These are phyloP conservation scores for Fusarium annulatum DNA, from an alignment of 2,329 filamentous ascomycete species.

Conservation along the genomic window DNA sequence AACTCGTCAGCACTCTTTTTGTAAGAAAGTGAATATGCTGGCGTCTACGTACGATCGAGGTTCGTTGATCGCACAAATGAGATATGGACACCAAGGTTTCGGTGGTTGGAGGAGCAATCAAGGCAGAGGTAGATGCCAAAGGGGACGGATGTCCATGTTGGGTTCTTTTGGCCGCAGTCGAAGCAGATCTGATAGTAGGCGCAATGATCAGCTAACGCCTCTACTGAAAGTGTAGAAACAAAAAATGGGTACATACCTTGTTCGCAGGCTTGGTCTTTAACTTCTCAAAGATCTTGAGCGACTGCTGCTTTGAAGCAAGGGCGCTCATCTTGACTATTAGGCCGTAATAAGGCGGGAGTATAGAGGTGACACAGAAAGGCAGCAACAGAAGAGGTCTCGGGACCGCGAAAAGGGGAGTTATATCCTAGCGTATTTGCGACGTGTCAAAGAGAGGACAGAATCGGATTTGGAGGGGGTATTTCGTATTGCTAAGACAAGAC, in stretches of 20 bases:
- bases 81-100: constrained; percentile 98
- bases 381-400: background rate
- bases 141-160: constrained; percentile 97
- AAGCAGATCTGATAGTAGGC: constrained; percentile 81
- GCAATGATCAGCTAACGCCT: constrained; percentile 17
- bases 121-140: constrained; percentile 98
- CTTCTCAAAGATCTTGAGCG: constrained; percentile 97
- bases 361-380: constrained; percentile 12
- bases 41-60: constrained; percentile 82
- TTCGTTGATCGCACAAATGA: constrained; percentile 99
- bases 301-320: constrained; percentile 90
- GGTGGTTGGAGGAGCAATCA: constrained; percentile 96
- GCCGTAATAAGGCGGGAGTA: constrained; percentile 19
- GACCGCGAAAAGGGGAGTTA: constrained; percentile 7
- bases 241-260: constrained; percentile 71
- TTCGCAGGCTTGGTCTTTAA: constrained; percentile 94
- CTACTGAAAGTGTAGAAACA: background rate
- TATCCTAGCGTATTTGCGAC: constrained; percentile 19
- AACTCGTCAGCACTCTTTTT: constrained; percentile 27
- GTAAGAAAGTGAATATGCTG: background rate
- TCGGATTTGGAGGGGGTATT: constrained; percentile 4
- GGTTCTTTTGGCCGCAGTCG: constrained; percentile 97
- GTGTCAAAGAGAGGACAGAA: constrained; percentile 34
- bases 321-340: constrained; percentile 65
- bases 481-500: constrained; percentile 29